Percentiles rank a stretch among this genome's conserved stretches.
phyloP scores from a whole-genome alignment of 2,329 filamentous ascomycete species.

The Chaetomiaceae sp. region DNA sequence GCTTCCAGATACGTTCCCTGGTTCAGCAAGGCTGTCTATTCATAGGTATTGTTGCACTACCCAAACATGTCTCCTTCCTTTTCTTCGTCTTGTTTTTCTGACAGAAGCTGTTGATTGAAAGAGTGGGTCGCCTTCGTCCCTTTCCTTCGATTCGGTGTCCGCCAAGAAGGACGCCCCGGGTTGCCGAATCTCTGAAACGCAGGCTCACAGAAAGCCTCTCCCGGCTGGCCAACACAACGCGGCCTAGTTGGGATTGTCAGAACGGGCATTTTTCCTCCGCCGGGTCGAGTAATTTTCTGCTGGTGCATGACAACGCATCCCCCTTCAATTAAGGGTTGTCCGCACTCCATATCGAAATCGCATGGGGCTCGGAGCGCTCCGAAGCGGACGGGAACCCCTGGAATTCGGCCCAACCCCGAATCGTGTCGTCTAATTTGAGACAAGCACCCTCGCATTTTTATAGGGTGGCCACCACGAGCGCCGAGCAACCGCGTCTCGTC shows the following conservation, averaged over 20 bases:
- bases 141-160: too few relatives aligned
- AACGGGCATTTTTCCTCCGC: conserved; percentile 2
- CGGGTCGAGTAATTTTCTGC: background rate
- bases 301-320: conserved; percentile 7
- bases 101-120: too few relatives aligned
- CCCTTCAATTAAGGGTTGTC: background rate
- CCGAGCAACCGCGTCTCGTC: conserved; percentile 13
- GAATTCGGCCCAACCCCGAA: conserved; percentile 22
- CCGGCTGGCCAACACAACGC: conserved; percentile 1
- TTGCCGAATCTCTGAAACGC: conserved; percentile 11
- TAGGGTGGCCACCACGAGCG: conserved; percentile 23
- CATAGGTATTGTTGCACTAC: too few relatives aligned
- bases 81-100: too few relatives aligned
- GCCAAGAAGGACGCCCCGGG: background rate
- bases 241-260: background rate
- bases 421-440: conserved; percentile 25
- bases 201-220: background rate
- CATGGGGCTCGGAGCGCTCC: conserved; percentile 11
- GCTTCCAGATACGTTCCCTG: too few relatives aligned
- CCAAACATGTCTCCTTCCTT: too few relatives aligned
- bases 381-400: conserved; percentile 17
- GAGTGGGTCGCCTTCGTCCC: too few relatives aligned
- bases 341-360: background rate
- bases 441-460: conserved; percentile 23
- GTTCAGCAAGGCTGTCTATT: too few relatives aligned